A percentile compares a stretch with the other conserved stretches of the same genome.
These are phyloP conservation scores for Penstemon davidsonii DNA, from an alignment of 257 asterid species.

Conservation along the genomic window DNA sequence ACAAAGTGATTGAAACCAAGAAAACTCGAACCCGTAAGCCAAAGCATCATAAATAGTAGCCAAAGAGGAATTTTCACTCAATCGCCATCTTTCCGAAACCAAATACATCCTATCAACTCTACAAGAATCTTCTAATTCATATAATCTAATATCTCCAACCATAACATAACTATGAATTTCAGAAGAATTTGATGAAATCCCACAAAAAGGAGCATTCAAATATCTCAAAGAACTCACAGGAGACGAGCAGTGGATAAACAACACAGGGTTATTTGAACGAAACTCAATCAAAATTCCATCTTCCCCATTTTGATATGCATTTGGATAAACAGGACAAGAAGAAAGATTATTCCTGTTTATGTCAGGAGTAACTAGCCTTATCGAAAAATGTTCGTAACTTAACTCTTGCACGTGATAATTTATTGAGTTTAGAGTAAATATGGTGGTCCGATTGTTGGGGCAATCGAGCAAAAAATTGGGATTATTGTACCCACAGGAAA, in stretches of 20 bases:
- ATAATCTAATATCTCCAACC: conserved; percentile 10
- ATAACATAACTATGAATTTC: conserved; percentile 35
- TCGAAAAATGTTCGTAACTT: conserved; percentile 33
- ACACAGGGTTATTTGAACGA: conserved; percentile 10
- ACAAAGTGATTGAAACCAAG: conserved; percentile 44
- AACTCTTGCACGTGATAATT: conserved; percentile 37
- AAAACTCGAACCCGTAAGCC: conserved; percentile 43
- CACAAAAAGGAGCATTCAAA: conserved; percentile 42
- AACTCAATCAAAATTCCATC: background rate
- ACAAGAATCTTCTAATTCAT: conserved; percentile 50
- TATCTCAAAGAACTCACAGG: conserved; percentile 34
- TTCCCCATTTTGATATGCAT: conserved; percentile 1
- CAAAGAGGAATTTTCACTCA: conserved; percentile 34
- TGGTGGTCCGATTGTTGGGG: conserved; percentile 36
- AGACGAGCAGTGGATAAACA: conserved; percentile 37
- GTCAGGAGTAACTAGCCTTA: conserved; percentile 43
- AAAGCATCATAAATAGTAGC: conserved; percentile 36
- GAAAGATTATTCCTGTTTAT: conserved; percentile 32
- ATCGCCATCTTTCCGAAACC: conserved; percentile 22
- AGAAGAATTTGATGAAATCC: conserved; percentile 33
- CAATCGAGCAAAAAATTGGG: conserved; percentile 40
- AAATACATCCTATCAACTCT: conserved; percentile 29
- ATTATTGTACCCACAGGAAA: conserved; percentile 37
- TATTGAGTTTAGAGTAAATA: conserved; percentile 24
- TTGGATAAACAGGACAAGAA: conserved; percentile 38